A percentile compares a stretch with the other conserved stretches of the same genome.
phyloP scores from a whole-genome alignment of 305 asterid genomes.

The Petunia hybrid region DNA sequence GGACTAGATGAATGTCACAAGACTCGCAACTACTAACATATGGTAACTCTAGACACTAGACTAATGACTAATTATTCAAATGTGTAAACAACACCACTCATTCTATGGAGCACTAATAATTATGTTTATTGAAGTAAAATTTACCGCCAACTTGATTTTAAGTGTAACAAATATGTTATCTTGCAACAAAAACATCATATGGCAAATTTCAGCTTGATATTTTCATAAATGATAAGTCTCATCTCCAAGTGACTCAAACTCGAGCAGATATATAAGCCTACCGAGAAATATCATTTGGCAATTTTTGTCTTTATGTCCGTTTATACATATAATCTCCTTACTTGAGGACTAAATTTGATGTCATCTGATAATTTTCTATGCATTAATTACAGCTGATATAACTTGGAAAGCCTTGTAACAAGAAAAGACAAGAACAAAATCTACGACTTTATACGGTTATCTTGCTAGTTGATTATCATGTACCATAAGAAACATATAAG shows the following conservation, averaged over 20 bases:
- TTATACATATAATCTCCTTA: neutral
- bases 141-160: too few relatives aligned
- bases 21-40: too few relatives aligned
- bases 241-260: neutral
- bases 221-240: neutral
- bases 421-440: constrained; percentile 25
- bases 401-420: neutral
- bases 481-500: neutral
- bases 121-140: neutral
- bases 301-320: neutral
- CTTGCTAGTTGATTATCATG: neutral
- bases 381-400: neutral
- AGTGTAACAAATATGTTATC: too few relatives aligned
- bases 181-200: neutral
- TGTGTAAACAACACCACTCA: neutral
- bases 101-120: neutral
- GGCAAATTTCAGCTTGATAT: neutral
- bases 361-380: neutral
- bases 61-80: neutral
- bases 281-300: constrained; percentile 9
- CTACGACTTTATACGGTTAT: neutral
- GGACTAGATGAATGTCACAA: too few relatives aligned
- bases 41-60: too few relatives aligned
- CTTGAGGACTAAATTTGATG: constrained; percentile 14
- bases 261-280: neutral